These are phyloP conservation scores for Naganishia sp. DNA, from an alignment of 1,284 basidiomycete genomes.

Conservation along the genomic window DNA sequence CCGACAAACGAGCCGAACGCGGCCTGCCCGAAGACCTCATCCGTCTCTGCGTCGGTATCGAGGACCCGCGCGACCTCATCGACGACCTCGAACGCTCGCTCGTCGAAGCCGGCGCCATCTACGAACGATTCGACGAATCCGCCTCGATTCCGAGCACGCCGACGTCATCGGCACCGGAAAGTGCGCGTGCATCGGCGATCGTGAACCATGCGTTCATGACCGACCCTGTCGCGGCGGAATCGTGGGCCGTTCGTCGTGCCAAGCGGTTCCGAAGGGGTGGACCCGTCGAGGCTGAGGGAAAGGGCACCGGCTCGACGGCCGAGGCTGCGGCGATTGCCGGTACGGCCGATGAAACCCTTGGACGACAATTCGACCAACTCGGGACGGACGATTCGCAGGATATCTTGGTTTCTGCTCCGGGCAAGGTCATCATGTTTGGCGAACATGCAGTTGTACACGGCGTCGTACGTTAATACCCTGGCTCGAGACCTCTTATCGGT, in stretches of 20 bases:
- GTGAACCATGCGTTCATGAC: slow-evolving; percentile 44
- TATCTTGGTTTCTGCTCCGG: slow-evolving; percentile 84
- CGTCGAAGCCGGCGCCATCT: slow-evolving; percentile 84
- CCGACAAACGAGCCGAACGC: slow-evolving; percentile 85
- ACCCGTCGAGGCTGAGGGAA: slow-evolving; percentile 1
- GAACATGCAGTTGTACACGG: slow-evolving; percentile 99
- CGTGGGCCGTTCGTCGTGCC: slow-evolving; percentile 51
- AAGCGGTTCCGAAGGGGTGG: slow-evolving; percentile 45
- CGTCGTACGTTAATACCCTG: slow-evolving; percentile 64
- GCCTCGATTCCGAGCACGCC: slow-evolving; percentile 39
- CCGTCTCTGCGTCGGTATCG: slow-evolving; percentile 96
- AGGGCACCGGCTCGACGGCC: neutral
- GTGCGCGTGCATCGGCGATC: slow-evolving; percentile 28
- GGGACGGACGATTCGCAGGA: slow-evolving; percentile 53
- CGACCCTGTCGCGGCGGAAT: slow-evolving; percentile 37
- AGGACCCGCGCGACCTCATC: slow-evolving; percentile 87
- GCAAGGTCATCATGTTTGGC: slow-evolving; percentile 97
- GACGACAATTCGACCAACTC: slow-evolving; percentile 36
- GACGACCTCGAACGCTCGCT: slow-evolving; percentile 94
- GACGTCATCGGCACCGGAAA: slow-evolving; percentile 10
- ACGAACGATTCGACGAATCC: slow-evolving; percentile 40
- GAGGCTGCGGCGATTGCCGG: slow-evolving; percentile 37
- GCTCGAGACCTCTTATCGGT: neutral
- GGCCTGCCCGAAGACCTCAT: slow-evolving; percentile 97
- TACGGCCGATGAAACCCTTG: slow-evolving; percentile 16